Percentiles rank a stretch among this genome's conserved stretches.
phyloP scores from a whole-genome alignment of 768 basidiomycete genomes.

The Asterophora parasitica region DNA sequence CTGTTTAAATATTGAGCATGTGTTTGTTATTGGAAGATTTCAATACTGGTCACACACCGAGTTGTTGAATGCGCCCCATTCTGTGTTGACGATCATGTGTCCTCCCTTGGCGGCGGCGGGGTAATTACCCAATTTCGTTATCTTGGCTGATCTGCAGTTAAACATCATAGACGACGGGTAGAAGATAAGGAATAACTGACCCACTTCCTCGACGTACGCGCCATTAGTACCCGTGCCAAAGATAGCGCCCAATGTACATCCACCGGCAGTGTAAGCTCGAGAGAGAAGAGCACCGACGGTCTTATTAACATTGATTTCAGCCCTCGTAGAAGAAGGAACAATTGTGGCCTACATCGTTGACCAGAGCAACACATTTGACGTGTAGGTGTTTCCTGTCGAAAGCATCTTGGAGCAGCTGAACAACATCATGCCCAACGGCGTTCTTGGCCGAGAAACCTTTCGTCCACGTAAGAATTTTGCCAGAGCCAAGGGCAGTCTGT shows the following conservation, averaged over 20 bases:
- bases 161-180: not conserved
- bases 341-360: slow-evolving; percentile 73
- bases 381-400: slow-evolving; percentile 90
- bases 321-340: not conserved
- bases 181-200: slow-evolving; percentile 24
- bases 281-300: slow-evolving; percentile 95
- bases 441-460: slow-evolving; percentile 94
- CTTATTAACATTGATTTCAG: slow-evolving; percentile 38
- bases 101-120: slow-evolving; percentile 57
- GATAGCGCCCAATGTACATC: slow-evolving; percentile 84
- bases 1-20: slow-evolving; percentile 30
- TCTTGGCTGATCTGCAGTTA: slow-evolving; percentile 42
- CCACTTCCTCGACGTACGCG: slow-evolving; percentile 87
- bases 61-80: slow-evolving; percentile 99
- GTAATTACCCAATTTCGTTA: slow-evolving; percentile 74
- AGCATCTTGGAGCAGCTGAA: slow-evolving; percentile 85
- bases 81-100: slow-evolving; percentile 93
- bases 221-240: slow-evolving; percentile 99
- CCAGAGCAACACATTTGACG: slow-evolving; percentile 86
- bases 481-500: slow-evolving; percentile 87
- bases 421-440: slow-evolving; percentile 85
- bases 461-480: slow-evolving; percentile 91
- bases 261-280: slow-evolving; percentile 89
- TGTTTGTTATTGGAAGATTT: not conserved
- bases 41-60: slow-evolving; percentile 49